Percentiles rank a stretch among this genome's conserved stretches.
phyloP scores from a whole-genome alignment of 2,329 filamentous ascomycete genomes.

The Zymoseptoria brevis region DNA sequence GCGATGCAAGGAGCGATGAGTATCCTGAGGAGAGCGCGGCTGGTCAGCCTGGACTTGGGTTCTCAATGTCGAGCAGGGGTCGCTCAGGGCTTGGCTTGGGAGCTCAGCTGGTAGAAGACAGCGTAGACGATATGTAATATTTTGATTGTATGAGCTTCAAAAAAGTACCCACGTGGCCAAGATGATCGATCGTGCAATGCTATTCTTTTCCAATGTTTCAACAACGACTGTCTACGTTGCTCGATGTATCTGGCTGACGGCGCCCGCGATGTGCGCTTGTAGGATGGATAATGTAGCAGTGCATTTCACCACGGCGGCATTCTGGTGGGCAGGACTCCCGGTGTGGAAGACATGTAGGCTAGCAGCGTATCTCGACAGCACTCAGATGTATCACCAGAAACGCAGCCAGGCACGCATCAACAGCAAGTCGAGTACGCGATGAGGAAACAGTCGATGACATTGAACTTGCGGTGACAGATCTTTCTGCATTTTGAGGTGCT shows the following conservation, averaged over 20 bases:
- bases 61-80: constrained; percentile 8
- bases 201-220: too few species aligned
- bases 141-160: neutral
- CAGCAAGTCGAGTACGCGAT: too few species aligned
- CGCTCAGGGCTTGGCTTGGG: constrained; percentile 14
- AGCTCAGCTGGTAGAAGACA: constrained; percentile 4
- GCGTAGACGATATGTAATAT: neutral
- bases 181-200: too few species aligned
- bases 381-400: too few species aligned
- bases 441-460: neutral
- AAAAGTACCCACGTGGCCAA: neutral
- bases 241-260: too few species aligned
- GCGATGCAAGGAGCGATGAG: constrained; percentile 9
- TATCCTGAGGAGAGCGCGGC: constrained; percentile 11
- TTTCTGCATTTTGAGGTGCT: neutral
- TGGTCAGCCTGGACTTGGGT: constrained; percentile 12
- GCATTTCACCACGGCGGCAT: too few species aligned
- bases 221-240: too few species aligned
- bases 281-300: too few species aligned
- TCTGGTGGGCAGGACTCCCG: too few species aligned
- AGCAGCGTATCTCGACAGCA: too few species aligned
- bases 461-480: neutral
- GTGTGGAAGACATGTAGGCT: too few species aligned
- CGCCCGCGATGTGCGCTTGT: too few species aligned
- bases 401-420: neutral